Evolutionary conservation across 768 basidiomycete genomes (phyloP), one percentile per base, ranked within the genome.

Genomic region (Tulasnella sp.): DNA sequence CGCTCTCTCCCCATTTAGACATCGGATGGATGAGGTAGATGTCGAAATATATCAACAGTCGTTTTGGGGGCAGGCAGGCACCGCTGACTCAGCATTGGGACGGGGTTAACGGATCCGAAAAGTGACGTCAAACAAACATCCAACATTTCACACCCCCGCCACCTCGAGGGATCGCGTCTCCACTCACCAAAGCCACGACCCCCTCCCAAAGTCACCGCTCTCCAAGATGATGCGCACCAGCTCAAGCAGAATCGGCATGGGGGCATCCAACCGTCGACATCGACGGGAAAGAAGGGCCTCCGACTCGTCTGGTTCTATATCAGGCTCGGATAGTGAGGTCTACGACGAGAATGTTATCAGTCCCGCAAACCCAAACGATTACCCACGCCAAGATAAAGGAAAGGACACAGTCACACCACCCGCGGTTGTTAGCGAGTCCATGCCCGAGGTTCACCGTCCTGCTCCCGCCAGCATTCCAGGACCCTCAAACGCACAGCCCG

Each of bases 61-160:
- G 10, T 40, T 40, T 10, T 40, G 39, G 39, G 8, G 10, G 42
- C 1, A 5, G 42, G 14, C 42, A 7, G 8, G 2, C 8, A 8
- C 10, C 2, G 14, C 42, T 9, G 42, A 14, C 16, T 7, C 9
- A 44, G 42, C 42, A 44, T n/a, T 16, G 42, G 9, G 42, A 68
- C 62, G 62, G 62, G 34, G 62, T 68, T 68, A 68, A 68, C 62
- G 62, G 62, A 68, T 68, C 62, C 62, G 62, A 31, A 68, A 3
- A 24, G 27, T 68, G 62, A 68, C 62, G 62, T 68, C 62, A 68
- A 68, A 68, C 48, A 34, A 27, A 34, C 27, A 68, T 68, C 34
- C 62, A 68, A 68, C 62, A 68, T 68, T 56, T n/a, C 62, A 34
- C 62, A 31, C 27, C 27, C 62, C 31, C 1, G 21, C 34, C n/a